phyloP scores from a whole-genome alignment of 257 asterid genomes.

The Capsicum rhomboideum region DNA sequence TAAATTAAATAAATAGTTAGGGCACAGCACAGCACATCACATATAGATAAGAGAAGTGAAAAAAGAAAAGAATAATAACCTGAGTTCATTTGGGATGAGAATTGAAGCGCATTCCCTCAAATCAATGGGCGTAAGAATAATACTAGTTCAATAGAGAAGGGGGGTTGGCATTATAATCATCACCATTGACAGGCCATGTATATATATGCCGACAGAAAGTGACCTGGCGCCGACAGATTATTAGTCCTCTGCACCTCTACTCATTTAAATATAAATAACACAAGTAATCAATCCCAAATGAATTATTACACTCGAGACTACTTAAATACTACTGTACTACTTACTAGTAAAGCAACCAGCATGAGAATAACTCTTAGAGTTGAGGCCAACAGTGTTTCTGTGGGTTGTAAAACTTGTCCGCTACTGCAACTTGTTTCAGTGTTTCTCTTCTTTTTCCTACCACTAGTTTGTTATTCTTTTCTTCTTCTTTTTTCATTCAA shows the following conservation, averaged over 20 bases:
- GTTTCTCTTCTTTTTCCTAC: neutral
- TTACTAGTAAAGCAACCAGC: too few species aligned
- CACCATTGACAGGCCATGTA: conserved; percentile 9
- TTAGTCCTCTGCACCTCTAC: neutral
- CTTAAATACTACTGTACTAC: too few species aligned
- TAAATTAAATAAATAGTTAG: neutral
- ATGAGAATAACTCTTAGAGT: too few species aligned
- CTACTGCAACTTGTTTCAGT: neutral
- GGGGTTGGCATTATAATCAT: neutral
- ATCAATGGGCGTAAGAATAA: too few species aligned
- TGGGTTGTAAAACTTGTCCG: neutral
- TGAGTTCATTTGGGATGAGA: neutral
- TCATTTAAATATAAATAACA: neutral
- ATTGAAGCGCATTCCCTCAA: too few species aligned
- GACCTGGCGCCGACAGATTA: conserved; percentile 50
- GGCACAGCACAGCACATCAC: neutral
- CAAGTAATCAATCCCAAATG: neutral
- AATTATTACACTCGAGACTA: too few species aligned
- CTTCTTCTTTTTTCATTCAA: too few species aligned
- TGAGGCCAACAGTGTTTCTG: neutral
- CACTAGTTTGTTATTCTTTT: neutral
- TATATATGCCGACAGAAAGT: conserved; percentile 38
- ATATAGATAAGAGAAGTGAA: neutral
- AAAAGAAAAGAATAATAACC: neutral
- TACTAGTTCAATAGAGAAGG: neutral